phyloP scores from a whole-genome alignment of 2,329 filamentous ascomycete genomes.

The Fusarium succisae region DNA sequence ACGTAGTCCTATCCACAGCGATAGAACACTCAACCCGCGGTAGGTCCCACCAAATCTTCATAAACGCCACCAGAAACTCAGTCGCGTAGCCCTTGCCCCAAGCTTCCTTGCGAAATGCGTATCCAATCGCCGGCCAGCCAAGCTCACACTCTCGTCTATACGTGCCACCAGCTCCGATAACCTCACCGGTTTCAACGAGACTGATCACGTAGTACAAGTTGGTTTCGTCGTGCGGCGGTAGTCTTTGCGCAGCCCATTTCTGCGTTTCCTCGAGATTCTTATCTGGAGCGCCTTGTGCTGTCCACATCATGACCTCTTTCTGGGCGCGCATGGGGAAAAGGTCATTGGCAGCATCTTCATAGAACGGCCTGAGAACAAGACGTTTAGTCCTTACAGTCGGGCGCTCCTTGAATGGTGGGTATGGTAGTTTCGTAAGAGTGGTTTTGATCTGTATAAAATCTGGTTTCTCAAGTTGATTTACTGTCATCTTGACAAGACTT shows the following conservation, averaged over 20 bases:
- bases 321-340: constrained; percentile 3
- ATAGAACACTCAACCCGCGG: background rate
- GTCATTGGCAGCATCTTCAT: background rate
- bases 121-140: constrained; percentile 11
- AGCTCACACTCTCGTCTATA: constrained; percentile 6
- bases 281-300: background rate
- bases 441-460: background rate
- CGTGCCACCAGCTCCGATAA: background rate
- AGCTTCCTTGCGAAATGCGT: constrained; percentile 5
- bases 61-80: background rate
- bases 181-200: background rate
- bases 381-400: background rate
- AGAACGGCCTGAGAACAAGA: background rate
- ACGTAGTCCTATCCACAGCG: background rate
- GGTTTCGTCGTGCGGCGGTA: background rate
- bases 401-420: background rate
- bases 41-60: constrained; percentile 1
- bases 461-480: background rate
- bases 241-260: background rate
- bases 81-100: constrained; percentile 11
- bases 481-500: background rate
- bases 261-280: background rate
- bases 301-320: constrained; percentile 16
- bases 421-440: background rate
- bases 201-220: constrained; percentile 4